Evolutionary conservation across 148 eudicot genomes (phyloP).

Genomic region (Cornus florida): DNA sequence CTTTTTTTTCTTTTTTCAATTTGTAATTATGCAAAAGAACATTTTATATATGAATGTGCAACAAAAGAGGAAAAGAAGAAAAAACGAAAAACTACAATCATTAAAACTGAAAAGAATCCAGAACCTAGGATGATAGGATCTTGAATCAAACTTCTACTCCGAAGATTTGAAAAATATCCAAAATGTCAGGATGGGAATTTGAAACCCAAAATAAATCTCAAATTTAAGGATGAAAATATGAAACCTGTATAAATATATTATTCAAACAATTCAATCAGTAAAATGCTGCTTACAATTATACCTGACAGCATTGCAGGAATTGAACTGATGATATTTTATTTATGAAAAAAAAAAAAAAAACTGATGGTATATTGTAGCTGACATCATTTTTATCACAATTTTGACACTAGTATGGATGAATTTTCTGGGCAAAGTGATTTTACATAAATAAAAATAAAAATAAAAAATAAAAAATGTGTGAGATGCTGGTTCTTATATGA

Average conservation of each 20-base stretch:
- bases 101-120: neutral
- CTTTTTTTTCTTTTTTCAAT: neutral
- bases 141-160: neutral
- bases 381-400: neutral
- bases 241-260: neutral
- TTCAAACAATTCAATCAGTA: neutral
- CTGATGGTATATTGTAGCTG: neutral
- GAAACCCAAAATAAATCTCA: neutral
- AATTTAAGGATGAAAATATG: neutral
- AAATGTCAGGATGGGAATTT: neutral
- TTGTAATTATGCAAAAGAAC: neutral
- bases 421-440: neutral
- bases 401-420: neutral
- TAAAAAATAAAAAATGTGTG: too few species aligned
- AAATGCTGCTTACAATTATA: neutral
- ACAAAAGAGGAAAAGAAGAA: neutral
- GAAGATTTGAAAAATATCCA: neutral
- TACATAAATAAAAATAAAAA: too few species aligned
- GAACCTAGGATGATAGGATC: neutral
- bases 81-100: neutral
- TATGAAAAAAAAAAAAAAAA: too few species aligned
- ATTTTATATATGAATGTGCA: neutral
- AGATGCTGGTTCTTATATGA: neutral
- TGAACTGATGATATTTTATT: neutral
- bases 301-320: neutral